Conservation (phyloP, 805 yeast genomes). For the Wickerhamomyces mucosus region DNA sequence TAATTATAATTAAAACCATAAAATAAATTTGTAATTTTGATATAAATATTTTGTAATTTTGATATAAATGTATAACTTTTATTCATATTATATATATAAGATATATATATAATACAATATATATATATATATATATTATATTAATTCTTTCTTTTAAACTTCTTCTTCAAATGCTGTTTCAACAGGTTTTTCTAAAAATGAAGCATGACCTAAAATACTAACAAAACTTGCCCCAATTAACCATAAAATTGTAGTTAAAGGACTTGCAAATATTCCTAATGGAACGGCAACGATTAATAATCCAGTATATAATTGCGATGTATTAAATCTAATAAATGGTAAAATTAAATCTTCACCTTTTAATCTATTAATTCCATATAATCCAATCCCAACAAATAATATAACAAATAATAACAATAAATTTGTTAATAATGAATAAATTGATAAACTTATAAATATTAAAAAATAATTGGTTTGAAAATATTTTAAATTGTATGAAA, state of each 20-base stretch:
- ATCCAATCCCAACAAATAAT: conserved; percentile 60
- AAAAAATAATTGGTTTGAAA: conserved; percentile 80
- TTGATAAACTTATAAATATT: conserved; percentile 59
- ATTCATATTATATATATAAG: background rate
- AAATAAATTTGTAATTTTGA: background rate
- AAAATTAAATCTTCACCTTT: conserved; percentile 77
- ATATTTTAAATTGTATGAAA: conserved; percentile 76
- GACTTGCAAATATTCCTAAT: conserved; percentile 79
- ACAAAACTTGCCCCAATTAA: conserved; percentile 78
- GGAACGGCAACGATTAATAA: conserved; percentile 71
- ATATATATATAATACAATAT: too few species aligned
- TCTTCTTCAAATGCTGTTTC: conserved; percentile 89
- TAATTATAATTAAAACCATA: background rate
- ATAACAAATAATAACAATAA: conserved; percentile 77
- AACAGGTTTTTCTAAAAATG: conserved; percentile 88
- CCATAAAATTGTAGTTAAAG: conserved; percentile 87
- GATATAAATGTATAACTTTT: too few species aligned
- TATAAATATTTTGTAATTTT: background rate
- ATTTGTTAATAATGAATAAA: conserved; percentile 86
- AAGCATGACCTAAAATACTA: conserved; percentile 76
- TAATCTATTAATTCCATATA: conserved; percentile 68
- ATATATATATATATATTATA: too few species aligned
- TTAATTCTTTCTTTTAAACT: background rate
- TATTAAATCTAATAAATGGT: conserved; percentile 56
- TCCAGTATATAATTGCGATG: conserved; percentile 78